Evolutionary conservation across 2,329 filamentous ascomycete genomes (phyloP).

Genomic region (Colletotrichum zoysiae): DNA sequence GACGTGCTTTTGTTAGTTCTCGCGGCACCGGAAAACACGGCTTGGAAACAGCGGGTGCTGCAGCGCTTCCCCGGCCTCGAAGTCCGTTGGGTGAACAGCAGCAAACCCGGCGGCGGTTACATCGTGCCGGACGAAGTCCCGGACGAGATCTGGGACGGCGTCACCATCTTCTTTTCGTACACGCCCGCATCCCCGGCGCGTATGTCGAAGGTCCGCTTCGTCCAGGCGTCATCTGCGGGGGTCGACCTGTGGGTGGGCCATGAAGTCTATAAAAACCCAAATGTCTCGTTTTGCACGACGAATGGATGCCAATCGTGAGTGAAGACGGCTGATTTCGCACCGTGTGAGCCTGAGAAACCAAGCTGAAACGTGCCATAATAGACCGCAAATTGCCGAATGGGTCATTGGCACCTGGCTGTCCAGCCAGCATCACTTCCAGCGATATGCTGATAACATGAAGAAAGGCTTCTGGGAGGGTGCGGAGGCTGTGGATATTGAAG

Average conservation of each 20-base stretch:
- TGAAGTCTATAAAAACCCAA: slow-evolving; percentile 50
- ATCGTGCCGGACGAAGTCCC: slow-evolving; percentile 46
- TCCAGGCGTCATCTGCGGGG: slow-evolving; percentile 61
- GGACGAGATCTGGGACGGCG: slow-evolving; percentile 52
- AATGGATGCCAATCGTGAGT: slow-evolving; percentile 59
- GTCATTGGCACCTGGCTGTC: slow-evolving; percentile 53
- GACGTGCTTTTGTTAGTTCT: slow-evolving; percentile 58
- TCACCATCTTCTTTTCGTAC: slow-evolving; percentile 55
- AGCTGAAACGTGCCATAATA: slow-evolving; percentile 25
- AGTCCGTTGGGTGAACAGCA: slow-evolving; percentile 51
- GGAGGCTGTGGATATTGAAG: slow-evolving; percentile 42
- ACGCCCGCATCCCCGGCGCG: slow-evolving; percentile 49
- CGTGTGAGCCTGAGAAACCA: background rate
- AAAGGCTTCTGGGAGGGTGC: slow-evolving; percentile 26
- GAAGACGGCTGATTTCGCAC: rapidly evolving
- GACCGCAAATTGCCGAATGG: slow-evolving; percentile 57
- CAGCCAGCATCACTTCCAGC: slow-evolving; percentile 49
- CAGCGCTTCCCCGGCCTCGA: slow-evolving; percentile 54
- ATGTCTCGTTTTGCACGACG: slow-evolving; percentile 55
- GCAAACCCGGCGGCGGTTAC: slow-evolving; percentile 40
- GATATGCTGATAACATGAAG: slow-evolving; percentile 49
- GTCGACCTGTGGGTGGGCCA: slow-evolving; percentile 57
- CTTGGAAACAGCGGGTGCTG: slow-evolving; percentile 53
- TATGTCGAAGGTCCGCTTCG: slow-evolving; percentile 55
- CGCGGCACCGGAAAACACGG: slow-evolving; percentile 47